phyloP scores from a whole-genome alignment of 1,139 yeast genomes.

The Yamadazyma kanchanaburiensis region DNA sequence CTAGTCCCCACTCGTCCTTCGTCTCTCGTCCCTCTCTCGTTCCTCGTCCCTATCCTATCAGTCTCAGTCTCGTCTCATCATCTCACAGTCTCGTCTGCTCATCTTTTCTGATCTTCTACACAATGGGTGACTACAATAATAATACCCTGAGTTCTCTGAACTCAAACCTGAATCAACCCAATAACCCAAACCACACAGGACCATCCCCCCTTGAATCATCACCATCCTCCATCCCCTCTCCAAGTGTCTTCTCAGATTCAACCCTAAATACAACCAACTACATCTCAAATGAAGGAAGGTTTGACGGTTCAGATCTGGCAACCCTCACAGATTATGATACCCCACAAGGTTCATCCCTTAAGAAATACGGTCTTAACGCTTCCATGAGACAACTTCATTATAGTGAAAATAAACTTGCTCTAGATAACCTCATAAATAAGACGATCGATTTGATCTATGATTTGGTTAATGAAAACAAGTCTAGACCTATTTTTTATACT shows the following conservation, averaged over 20 bases:
- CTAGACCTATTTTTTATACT: constrained; percentile 69
- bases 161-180: neutral
- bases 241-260: constrained; percentile 1
- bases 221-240: neutral
- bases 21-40: too few relatives aligned
- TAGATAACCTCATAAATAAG: constrained; percentile 61
- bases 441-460: constrained; percentile 54
- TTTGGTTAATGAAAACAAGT: constrained; percentile 51
- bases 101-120: too few relatives aligned
- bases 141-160: too few relatives aligned
- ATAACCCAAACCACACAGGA: neutral
- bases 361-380: constrained; percentile 26
- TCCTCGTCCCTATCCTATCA: too few relatives aligned
- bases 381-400: constrained; percentile 67
- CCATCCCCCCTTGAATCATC: too few relatives aligned
- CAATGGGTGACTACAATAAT: too few relatives aligned
- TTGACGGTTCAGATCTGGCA: constrained; percentile 7
- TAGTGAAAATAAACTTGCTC: constrained; percentile 60
- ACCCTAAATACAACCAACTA: constrained; percentile 3
- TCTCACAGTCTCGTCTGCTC: too few relatives aligned
- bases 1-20: too few relatives aligned
- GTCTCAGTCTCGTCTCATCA: too few relatives aligned
- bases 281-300: constrained; percentile 6
- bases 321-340: constrained; percentile 6
- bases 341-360: constrained; percentile 1